Conservation (phyloP, 2,329 filamentous ascomycete species). For the Fusarium sp. region DNA sequence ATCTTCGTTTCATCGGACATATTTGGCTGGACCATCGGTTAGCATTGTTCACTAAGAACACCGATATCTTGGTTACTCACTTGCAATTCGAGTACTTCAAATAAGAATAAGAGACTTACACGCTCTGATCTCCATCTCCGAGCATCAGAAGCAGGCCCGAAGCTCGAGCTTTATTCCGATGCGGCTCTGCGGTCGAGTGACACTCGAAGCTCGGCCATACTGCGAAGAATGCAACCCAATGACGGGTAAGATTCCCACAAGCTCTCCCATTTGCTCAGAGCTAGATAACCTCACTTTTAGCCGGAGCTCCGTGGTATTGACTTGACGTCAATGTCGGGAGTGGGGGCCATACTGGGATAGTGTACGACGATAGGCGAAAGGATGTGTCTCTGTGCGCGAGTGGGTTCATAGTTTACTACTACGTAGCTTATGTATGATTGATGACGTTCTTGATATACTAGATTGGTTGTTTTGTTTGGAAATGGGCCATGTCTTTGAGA, state of each 20-base stretch:
- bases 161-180: conserved; percentile 18
- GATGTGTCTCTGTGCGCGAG: background rate
- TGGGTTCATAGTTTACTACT: background rate
- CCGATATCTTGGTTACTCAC: background rate
- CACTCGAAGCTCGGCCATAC: background rate
- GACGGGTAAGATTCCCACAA: background rate
- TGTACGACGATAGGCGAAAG: background rate
- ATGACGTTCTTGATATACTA: background rate
- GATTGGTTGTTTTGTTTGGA: background rate
- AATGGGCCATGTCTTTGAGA: background rate
- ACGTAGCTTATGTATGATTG: background rate
- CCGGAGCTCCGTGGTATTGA: background rate
- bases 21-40: background rate
- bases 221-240: conserved; percentile 6
- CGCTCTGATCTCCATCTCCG: background rate
- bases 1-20: background rate
- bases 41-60: background rate
- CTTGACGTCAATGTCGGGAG: conserved; percentile 1
- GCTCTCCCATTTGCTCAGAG: background rate
- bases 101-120: background rate
- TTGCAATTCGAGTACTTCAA: background rate
- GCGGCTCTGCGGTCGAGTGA: conserved; percentile 14
- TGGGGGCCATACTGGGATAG: conserved; percentile 4
- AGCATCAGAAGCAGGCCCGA: background rate
- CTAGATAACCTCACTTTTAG: background rate